A percentile compares a stretch with the other conserved stretches of the same genome.
Evolutionary conservation across 169 alveolate genomes (phyloP).

Genomic region (Babesia bovis): DNA sequence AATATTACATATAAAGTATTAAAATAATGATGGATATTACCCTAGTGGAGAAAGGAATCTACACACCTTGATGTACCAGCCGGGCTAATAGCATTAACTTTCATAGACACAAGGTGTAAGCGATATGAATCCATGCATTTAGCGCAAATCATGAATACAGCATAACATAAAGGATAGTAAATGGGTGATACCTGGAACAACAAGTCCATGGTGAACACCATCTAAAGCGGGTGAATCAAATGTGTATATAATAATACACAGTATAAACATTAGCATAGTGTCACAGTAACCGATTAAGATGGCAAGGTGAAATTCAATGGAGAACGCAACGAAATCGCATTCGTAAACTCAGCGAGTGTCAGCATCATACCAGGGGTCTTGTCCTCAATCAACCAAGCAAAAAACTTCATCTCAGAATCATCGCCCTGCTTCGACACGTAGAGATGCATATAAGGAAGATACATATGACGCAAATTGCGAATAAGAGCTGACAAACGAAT

Average conservation of each 20-base stretch:
- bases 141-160: too few species aligned
- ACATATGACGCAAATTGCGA: conserved; percentile 66
- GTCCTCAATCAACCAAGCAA: conserved; percentile 73
- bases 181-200: too few species aligned
- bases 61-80: too few species aligned
- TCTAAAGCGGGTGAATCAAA: too few species aligned
- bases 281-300: neutral
- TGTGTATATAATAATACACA: too few species aligned
- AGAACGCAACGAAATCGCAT: conserved; percentile 53
- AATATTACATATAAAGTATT: neutral
- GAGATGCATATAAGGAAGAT: conserved; percentile 75
- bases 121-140: too few species aligned
- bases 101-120: too few species aligned
- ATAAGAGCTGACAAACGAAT: conserved; percentile 69
- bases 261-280: too few species aligned
- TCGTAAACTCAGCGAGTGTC: conserved; percentile 73
- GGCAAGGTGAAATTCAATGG: conserved; percentile 32
- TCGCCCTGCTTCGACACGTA: conserved; percentile 80
- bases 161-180: too few species aligned
- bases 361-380: conserved; percentile 79
- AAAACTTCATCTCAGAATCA: conserved; percentile 74
- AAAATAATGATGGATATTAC: neutral
- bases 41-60: too few species aligned
- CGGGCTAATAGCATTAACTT: too few species aligned
- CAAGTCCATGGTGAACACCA: too few species aligned